Evolutionary conservation across 306 rosid genomes (phyloP).

Genomic region (Cucurbita argyrosperma): DNA sequence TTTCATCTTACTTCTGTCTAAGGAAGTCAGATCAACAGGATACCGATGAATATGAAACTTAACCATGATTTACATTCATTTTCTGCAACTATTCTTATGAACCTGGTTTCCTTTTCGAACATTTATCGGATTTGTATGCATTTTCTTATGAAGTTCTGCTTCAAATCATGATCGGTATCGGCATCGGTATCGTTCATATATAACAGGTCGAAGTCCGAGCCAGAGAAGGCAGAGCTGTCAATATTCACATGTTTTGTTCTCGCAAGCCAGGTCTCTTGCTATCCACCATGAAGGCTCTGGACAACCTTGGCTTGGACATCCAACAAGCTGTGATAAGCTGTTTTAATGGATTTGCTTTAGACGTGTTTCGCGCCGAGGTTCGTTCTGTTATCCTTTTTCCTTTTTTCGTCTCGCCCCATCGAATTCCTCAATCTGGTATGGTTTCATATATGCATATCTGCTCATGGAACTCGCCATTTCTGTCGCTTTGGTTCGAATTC

Average conservation of each 20-base stretch:
- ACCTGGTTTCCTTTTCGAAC: neutral
- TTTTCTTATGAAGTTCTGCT: neutral
- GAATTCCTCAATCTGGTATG: neutral
- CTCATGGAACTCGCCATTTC: neutral
- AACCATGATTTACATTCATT: neutral
- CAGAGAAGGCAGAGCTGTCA: constrained; percentile 88
- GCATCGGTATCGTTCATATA: neutral
- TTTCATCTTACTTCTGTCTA: neutral
- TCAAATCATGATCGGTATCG: neutral
- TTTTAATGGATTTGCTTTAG: constrained; percentile 94
- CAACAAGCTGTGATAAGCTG: constrained; percentile 98
- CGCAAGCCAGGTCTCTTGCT: constrained; percentile 87
- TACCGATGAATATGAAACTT: neutral
- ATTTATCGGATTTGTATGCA: neutral
- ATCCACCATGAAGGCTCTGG: constrained; percentile 82
- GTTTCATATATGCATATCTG: neutral
- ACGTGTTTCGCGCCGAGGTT: constrained; percentile 94
- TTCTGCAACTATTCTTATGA: neutral
- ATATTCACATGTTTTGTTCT: constrained; percentile 92
- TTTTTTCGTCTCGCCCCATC: neutral
- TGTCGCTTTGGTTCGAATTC: neutral
- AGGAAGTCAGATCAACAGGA: neutral
- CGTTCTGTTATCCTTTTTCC: constrained; percentile 1
- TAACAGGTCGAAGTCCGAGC: constrained; percentile 71
- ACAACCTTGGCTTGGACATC: constrained; percentile 80